Evolutionary conservation across 2,329 filamentous ascomycete species (phyloP).

Genomic region (Botrytis squamosa): DNA sequence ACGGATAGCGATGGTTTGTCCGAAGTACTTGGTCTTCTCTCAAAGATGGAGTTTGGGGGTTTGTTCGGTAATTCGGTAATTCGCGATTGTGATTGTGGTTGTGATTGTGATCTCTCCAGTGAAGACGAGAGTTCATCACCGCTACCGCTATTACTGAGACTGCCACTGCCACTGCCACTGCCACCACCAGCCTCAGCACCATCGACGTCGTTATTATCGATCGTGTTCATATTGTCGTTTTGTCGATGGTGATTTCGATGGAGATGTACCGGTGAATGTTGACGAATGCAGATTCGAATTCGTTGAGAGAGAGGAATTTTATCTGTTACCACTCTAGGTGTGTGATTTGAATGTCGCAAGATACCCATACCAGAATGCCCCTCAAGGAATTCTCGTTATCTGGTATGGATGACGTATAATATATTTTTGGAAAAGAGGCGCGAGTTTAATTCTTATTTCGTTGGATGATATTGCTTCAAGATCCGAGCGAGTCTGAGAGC

Average conservation of each 20-base stretch:
- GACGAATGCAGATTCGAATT: conserved; percentile 17
- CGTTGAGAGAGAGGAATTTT: conserved; percentile 15
- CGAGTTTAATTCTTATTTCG: background rate
- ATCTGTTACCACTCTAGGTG: background rate
- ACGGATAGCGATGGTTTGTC: conserved; percentile 15
- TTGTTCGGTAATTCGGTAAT: background rate
- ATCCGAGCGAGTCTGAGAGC: conserved; percentile 7
- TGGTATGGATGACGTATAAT: conserved; percentile 9
- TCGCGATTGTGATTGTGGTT: background rate
- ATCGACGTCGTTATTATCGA: background rate
- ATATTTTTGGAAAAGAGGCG: conserved; percentile 3
- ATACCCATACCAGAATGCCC: conserved; percentile 9
- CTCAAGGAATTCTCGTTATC: background rate
- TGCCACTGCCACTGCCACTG: background rate
- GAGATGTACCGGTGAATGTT: conserved; percentile 11
- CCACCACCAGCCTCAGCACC: background rate
- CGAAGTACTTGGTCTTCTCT: conserved; percentile 11
- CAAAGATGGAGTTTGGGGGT: conserved; percentile 2
- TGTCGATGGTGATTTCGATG: conserved; percentile 9
- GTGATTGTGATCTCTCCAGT: background rate
- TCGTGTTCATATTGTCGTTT: background rate
- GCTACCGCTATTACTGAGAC: background rate
- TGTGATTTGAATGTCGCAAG: conserved; percentile 15
- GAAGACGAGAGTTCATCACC: background rate
- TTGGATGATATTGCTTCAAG: background rate